phyloP scores from a whole-genome alignment of 2,329 filamentous ascomycete genomes.

The Trichoderma sp. region DNA sequence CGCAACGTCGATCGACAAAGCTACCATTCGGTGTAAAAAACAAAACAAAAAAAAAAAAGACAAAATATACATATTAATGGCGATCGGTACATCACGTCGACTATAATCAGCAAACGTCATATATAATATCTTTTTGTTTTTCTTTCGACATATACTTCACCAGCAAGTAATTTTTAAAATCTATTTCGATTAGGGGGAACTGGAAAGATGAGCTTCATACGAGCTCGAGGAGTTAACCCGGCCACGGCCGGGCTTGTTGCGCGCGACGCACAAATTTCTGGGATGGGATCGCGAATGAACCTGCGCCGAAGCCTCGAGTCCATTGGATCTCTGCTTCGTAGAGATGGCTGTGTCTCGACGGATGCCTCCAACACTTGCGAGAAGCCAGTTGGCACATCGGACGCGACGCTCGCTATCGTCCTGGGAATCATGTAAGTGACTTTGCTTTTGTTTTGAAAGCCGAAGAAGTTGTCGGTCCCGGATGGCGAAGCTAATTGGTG shows the following conservation, averaged over 20 bases:
- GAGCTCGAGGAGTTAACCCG: slow-evolving; percentile 22
- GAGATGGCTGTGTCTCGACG: slow-evolving; percentile 23
- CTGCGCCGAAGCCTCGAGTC: slow-evolving; percentile 31
- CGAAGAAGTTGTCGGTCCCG: not conserved
- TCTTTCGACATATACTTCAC: not conserved
- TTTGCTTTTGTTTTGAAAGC: slow-evolving; percentile 33
- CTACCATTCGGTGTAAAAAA: slow-evolving; percentile 7
- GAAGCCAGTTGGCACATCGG: slow-evolving; percentile 58
- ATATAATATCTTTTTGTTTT: slow-evolving; percentile 20
- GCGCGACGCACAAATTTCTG: slow-evolving; percentile 31
- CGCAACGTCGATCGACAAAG: slow-evolving; percentile 24
- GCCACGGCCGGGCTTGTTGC: slow-evolving; percentile 30
- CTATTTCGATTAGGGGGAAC: slow-evolving; percentile 14
- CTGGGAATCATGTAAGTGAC: slow-evolving; percentile 70
- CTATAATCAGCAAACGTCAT: slow-evolving; percentile 24
- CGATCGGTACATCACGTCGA: slow-evolving; percentile 24
- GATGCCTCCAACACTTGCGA: slow-evolving; percentile 54
- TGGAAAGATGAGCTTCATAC: slow-evolving; percentile 27
- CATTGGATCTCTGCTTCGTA: slow-evolving; percentile 30
- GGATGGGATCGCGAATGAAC: slow-evolving; percentile 38
- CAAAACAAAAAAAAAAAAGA: not conserved
- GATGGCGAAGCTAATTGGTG: slow-evolving; percentile 15
- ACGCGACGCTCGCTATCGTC: slow-evolving; percentile 68
- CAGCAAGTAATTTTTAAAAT: not conserved
- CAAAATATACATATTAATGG: slow-evolving; percentile 25